Base-by-base conservation (phyloP, 2,329 filamentous ascomycete species). In the Sporothrix phasma region DNA sequence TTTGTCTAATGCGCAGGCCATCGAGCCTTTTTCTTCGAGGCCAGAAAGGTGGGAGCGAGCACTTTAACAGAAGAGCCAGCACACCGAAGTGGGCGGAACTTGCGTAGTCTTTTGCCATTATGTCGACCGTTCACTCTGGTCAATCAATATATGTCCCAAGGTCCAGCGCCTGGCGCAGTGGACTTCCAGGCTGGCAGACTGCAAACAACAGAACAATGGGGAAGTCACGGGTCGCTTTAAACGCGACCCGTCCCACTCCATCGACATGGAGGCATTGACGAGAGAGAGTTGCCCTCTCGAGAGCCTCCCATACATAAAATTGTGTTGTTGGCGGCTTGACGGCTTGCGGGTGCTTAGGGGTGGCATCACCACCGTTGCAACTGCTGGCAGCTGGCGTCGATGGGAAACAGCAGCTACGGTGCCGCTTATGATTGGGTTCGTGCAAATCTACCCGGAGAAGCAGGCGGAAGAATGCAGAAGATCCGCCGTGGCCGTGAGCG, bases 1-100 rank as follows among this genome's bases (percentile, higher is more conserved):
- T n/a, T n/a, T n/a, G n/a, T n/a, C n/a, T n/a, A n/a, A n/a, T n/a
- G n/a, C n/a, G n/a, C n/a, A n/a, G n/a, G n/a, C n/a, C n/a, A n/a
- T n/a, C n/a, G n/a, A n/a, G n/a, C n/a, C n/a, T n/a, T n/a, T n/a
- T n/a, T n/a, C n/a, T n/a, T n/a, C n/a, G n/a, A n/a, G n/a, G n/a
- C n/a, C n/a, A n/a, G n/a, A n/a, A n/a, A n/a, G n/a, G n/a, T n/a
- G n/a, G n/a, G n/a, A n/a, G n/a, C n/a, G n/a, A n/a, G n/a, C n/a
- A n/a, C n/a, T n/a, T n/a, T n/a, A n/a, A n/a, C n/a, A n/a, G n/a
- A n/a, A n/a, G n/a, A n/a, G n/a, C n/a, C n/a, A n/a, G n/a, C n/a
- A n/a, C n/a, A n/a, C n/a, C n/a, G n/a, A n/a, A n/a, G 56, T 59
- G 45, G 56, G 56, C 39, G 39, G 56, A 39, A 59, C 39, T 45